phyloP scores from a whole-genome alignment of 257 asterid genomes.

The Capsicum pubescens region DNA sequence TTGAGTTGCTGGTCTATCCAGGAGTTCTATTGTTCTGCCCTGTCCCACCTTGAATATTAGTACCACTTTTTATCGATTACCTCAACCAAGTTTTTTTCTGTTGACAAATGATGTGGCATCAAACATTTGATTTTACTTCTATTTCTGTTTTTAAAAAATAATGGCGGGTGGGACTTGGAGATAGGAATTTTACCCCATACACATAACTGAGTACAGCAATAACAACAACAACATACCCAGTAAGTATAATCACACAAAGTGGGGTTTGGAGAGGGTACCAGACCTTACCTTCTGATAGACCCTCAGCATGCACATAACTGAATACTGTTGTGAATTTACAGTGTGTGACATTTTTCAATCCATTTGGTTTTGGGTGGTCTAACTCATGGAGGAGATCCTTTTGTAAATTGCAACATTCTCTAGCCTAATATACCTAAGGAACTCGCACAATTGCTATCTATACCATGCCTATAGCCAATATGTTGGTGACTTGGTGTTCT shows the following conservation, averaged over 20 bases:
- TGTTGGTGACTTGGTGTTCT: background rate
- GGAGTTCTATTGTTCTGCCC: background rate
- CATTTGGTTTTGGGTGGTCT: background rate
- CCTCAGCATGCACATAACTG: background rate
- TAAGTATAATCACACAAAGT: too few relatives aligned
- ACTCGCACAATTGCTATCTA: background rate
- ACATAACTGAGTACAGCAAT: background rate
- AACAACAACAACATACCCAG: too few relatives aligned
- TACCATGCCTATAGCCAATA: background rate
- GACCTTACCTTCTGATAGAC: too few relatives aligned
- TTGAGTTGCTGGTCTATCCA: slow-evolving; percentile 2
- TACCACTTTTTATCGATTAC: background rate
- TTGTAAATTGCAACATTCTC: background rate
- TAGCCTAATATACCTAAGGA: background rate
- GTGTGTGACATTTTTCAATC: background rate
- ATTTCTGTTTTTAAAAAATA: background rate
- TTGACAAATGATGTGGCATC: slow-evolving; percentile 12
- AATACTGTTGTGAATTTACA: background rate
- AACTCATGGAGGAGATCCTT: background rate
- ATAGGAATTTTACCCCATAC: background rate
- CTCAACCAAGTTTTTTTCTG: background rate
- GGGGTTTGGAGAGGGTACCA: too few relatives aligned
- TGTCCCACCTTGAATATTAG: background rate
- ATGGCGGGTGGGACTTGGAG: background rate
- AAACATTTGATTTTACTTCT: slow-evolving; percentile 2